Percentiles rank a stretch among this genome's conserved stretches.
Conservation (phyloP, 192 early-diverging fungal species). For the Jimgerdemannia flammicorona region DNA sequence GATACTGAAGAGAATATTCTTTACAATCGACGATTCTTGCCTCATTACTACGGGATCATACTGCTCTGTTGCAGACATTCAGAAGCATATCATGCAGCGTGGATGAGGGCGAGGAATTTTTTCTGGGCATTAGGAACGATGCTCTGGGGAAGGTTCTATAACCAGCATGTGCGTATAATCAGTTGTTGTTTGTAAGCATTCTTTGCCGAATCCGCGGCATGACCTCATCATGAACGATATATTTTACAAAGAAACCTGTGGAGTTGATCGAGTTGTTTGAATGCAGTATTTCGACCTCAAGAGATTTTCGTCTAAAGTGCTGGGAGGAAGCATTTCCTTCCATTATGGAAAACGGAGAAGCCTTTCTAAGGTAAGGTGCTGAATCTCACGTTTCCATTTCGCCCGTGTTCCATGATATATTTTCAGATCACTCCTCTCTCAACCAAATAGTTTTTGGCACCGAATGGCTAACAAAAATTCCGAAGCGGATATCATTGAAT, state of each 20-base stretch:
- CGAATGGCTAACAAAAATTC: background rate
- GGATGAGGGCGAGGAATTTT: constrained; percentile 27
- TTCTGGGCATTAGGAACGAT: constrained; percentile 29
- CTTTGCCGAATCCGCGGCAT: too few species aligned
- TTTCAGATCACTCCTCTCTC: background rate
- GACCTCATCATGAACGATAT: background rate
- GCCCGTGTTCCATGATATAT: background rate
- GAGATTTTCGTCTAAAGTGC: background rate
- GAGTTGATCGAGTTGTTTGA: constrained; percentile 22
- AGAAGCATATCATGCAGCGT: constrained; percentile 10
- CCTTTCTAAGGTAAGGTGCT: background rate
- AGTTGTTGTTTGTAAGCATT: background rate
- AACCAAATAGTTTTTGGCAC: background rate
- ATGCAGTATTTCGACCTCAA: constrained; percentile 1
- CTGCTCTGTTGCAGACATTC: constrained; percentile 15
- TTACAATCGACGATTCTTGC: constrained; percentile 26
- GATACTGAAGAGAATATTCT: constrained; percentile 17
- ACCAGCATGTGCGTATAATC: constrained; percentile 18
- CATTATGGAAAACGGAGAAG: background rate
- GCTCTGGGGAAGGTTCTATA: constrained; percentile 28
- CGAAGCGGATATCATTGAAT: background rate
- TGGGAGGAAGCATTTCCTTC: background rate
- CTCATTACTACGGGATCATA: constrained; percentile 30
- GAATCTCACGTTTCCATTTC: background rate
- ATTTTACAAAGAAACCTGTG: constrained; percentile 9